Conservation (phyloP, 257 asterid genomes). For the Coffea canephora region DNA sequence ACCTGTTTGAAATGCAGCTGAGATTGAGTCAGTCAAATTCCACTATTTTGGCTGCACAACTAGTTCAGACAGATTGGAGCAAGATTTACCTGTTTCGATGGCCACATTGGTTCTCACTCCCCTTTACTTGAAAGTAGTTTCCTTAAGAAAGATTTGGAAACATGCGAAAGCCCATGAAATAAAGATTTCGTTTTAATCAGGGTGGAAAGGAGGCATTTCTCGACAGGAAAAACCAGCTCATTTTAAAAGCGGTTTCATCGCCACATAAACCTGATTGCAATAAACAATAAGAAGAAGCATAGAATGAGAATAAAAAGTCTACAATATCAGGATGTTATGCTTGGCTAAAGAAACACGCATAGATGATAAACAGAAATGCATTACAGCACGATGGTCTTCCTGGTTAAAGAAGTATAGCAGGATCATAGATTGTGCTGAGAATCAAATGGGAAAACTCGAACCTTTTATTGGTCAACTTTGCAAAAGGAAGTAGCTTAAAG, state of each 20-base stretch:
- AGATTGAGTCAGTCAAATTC: background rate
- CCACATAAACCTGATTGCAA: background rate
- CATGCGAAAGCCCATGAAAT: no score
- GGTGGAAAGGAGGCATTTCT: background rate
- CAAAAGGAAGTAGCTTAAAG: no score
- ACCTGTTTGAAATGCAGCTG: background rate
- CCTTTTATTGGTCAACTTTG: background rate
- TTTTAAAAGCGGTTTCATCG: background rate
- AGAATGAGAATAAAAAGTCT: background rate
- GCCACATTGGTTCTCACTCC: background rate
- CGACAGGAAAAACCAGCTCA: background rate
- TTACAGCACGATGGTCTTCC: no score
- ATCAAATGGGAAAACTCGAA: background rate
- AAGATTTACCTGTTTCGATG: background rate
- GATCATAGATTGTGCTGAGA: background rate
- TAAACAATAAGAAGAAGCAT: background rate
- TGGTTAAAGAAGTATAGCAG: background rate
- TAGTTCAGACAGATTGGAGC: background rate
- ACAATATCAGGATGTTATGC: background rate
- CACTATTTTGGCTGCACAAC: background rate
- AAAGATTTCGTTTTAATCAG: background rate
- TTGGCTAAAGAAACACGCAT: background rate
- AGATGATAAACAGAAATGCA: no score
- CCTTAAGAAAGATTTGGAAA: background rate
- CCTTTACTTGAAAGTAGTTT: background rate